phyloP scores from a whole-genome alignment of 1,284 basidiomycete genomes.

The Hymenochaete sp. region DNA sequence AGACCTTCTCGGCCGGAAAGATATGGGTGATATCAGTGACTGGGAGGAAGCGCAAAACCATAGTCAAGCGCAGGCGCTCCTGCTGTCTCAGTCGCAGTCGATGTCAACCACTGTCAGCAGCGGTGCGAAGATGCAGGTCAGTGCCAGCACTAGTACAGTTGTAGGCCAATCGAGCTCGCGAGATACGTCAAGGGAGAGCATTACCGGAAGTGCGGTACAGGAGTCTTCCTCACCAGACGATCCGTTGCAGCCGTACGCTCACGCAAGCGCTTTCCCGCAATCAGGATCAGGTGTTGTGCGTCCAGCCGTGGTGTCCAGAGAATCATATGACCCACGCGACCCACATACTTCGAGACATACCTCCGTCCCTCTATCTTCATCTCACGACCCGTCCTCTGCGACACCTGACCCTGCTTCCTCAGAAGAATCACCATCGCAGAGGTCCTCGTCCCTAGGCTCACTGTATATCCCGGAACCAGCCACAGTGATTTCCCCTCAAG shows the following conservation, averaged over 20 bases:
- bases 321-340: slow-evolving; percentile 1
- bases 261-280: slow-evolving; percentile 7
- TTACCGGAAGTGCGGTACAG: slow-evolving; percentile 8
- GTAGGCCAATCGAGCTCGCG: slow-evolving; percentile 2
- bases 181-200: slow-evolving; percentile 9
- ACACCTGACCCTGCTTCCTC: slow-evolving; percentile 68
- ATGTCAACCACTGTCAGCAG: neutral
- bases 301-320: neutral
- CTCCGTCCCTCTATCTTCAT: slow-evolving; percentile 37
- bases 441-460: slow-evolving; percentile 29
- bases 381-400: slow-evolving; percentile 48
- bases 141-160: slow-evolving; percentile 11
- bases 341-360: slow-evolving; percentile 13
- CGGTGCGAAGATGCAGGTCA: neutral
- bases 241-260: slow-evolving; percentile 12
- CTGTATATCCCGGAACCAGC: slow-evolving; percentile 32
- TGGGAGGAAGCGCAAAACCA: slow-evolving; percentile 49
- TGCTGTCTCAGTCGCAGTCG: neutral
- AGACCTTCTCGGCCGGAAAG: slow-evolving; percentile 51
- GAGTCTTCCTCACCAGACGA: slow-evolving; percentile 18
- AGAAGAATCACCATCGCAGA: slow-evolving; percentile 42
- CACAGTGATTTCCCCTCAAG: slow-evolving; percentile 26
- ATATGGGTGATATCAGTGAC: slow-evolving; percentile 45
- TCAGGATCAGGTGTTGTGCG: neutral
- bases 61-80: slow-evolving; percentile 20